These are phyloP conservation scores for Fusarium musae DNA, from an alignment of 2,329 filamentous ascomycete genomes.

Conservation along the genomic window DNA sequence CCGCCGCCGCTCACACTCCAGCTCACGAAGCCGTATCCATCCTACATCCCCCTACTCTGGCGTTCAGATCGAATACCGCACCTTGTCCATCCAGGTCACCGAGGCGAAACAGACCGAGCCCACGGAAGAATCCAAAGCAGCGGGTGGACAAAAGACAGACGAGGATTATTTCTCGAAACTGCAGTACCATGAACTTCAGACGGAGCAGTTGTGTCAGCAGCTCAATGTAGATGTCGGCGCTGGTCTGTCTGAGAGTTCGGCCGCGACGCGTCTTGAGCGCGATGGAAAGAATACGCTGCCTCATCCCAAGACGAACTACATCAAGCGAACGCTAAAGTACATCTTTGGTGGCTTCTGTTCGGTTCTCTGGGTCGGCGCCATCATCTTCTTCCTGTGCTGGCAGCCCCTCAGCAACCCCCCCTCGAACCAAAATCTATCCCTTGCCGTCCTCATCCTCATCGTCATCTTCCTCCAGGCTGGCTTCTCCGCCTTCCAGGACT, in stretches of 20 bases:
- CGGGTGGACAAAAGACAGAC: slow-evolving; percentile 47
- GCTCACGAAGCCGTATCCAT: slow-evolving; percentile 42
- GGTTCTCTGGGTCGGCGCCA: slow-evolving; percentile 58
- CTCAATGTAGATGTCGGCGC: slow-evolving; percentile 50
- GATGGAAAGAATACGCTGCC: slow-evolving; percentile 57
- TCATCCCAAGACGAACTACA: slow-evolving; percentile 55
- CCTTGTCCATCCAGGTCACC: slow-evolving; percentile 53
- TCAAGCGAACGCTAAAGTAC: slow-evolving; percentile 54
- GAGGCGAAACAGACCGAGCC: slow-evolving; percentile 49
- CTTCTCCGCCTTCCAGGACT: slow-evolving; percentile 61
- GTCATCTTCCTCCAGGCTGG: slow-evolving; percentile 59
- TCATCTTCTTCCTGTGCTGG: slow-evolving; percentile 62
- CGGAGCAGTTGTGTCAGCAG: slow-evolving; percentile 52
- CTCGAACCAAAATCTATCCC: slow-evolving; percentile 55
- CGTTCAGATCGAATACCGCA: slow-evolving; percentile 55
- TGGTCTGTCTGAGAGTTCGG: slow-evolving; percentile 51
- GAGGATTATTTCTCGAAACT: slow-evolving; percentile 58
- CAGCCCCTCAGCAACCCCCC: slow-evolving; percentile 58
- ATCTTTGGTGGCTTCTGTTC: slow-evolving; percentile 61
- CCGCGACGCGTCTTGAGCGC: slow-evolving; percentile 49
- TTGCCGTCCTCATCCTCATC: slow-evolving; percentile 59
- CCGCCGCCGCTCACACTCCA: slow-evolving; percentile 35
- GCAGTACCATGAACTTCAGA: slow-evolving; percentile 51
- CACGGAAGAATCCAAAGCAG: slow-evolving; percentile 29
- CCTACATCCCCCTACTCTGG: slow-evolving; percentile 50